Conservation (phyloP, 2,329 filamentous ascomycete species). For the Trichoderma sp. region DNA sequence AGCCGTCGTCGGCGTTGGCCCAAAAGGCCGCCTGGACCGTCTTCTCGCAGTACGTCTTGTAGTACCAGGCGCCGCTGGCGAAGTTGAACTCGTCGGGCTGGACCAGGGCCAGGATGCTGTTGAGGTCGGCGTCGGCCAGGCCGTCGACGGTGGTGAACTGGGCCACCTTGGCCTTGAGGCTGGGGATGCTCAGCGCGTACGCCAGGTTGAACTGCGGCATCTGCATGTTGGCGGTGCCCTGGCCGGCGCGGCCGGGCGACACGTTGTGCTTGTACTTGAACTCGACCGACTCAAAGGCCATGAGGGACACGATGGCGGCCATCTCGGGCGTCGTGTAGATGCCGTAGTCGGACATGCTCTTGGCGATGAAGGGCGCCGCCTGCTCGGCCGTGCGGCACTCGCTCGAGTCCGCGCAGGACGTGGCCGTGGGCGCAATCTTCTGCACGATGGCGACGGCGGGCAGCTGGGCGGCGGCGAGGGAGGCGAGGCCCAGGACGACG, state of each 20-base stretch:
- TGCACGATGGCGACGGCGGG: slow-evolving; percentile 47
- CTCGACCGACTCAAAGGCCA: slow-evolving; percentile 69
- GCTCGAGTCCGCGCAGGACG: slow-evolving; percentile 52
- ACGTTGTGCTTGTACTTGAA: slow-evolving; percentile 74
- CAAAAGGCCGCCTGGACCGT: slow-evolving; percentile 41
- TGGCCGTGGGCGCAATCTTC: slow-evolving; percentile 60
- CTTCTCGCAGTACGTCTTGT: slow-evolving; percentile 47
- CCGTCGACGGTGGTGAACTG: slow-evolving; percentile 36
- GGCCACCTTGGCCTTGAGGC: slow-evolving; percentile 41
- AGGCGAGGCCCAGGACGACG: slow-evolving; percentile 28
- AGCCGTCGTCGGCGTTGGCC: slow-evolving; percentile 47
- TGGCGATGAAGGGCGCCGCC: slow-evolving; percentile 60
- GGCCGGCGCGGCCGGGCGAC: slow-evolving; percentile 58
- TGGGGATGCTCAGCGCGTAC: slow-evolving; percentile 52
- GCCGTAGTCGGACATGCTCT: slow-evolving; percentile 59
- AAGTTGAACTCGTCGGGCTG: slow-evolving; percentile 56
- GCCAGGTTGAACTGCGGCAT: slow-evolving; percentile 47
- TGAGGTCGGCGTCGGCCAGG: slow-evolving; percentile 40
- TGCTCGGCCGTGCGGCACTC: slow-evolving; percentile 69
- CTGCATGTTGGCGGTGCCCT: slow-evolving; percentile 68
- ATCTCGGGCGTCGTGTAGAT: slow-evolving; percentile 60
- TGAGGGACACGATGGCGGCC: slow-evolving; percentile 70
- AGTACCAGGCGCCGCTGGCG: slow-evolving; percentile 56
- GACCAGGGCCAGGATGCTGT: slow-evolving; percentile 50
- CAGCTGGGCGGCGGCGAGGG: slow-evolving; percentile 32